These are phyloP conservation scores for Rhizopogon sp. DNA, from an alignment of 768 basidiomycete species.

Conservation along the genomic window DNA sequence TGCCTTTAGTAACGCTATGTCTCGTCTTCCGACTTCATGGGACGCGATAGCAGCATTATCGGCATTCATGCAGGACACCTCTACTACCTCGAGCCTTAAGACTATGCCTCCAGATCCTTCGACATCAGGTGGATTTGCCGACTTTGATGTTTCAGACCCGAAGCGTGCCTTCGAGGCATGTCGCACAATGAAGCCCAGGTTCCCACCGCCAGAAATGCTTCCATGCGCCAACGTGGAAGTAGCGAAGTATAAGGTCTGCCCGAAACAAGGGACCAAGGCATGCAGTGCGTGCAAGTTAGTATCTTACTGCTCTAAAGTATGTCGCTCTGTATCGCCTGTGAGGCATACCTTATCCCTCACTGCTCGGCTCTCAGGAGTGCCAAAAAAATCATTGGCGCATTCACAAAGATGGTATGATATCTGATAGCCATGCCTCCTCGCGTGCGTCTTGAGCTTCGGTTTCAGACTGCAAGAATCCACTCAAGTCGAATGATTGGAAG, in stretches of 20 bases:
- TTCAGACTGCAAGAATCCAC: conserved; percentile 20
- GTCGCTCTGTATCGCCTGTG: background rate
- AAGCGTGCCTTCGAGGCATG: background rate
- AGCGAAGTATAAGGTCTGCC: conserved; percentile 18
- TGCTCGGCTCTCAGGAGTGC: conserved; percentile 26
- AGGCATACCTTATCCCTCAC: background rate
- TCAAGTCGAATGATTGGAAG: conserved; percentile 14
- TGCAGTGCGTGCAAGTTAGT: conserved; percentile 33
- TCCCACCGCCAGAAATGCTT: conserved; percentile 21
- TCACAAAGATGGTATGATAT: conserved; percentile 31
- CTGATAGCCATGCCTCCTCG: background rate
- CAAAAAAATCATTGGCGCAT: conserved; percentile 35
- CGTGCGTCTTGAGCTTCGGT: background rate
- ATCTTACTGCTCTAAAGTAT: conserved; percentile 38
- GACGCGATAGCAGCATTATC: too few relatives aligned
- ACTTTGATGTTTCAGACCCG: background rate
- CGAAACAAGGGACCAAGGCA: conserved; percentile 24
- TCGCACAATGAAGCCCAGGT: conserved; percentile 10
- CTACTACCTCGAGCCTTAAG: background rate
- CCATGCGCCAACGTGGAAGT: conserved; percentile 33
- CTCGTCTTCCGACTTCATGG: background rate
- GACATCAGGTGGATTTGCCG: background rate
- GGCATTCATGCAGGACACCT: too few relatives aligned
- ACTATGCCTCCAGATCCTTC: background rate
- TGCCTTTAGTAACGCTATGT: background rate